These are phyloP conservation scores for Cryptococcus jaspeensis DNA, from an alignment of 1,284 basidiomycete species.

Conservation along the genomic window DNA sequence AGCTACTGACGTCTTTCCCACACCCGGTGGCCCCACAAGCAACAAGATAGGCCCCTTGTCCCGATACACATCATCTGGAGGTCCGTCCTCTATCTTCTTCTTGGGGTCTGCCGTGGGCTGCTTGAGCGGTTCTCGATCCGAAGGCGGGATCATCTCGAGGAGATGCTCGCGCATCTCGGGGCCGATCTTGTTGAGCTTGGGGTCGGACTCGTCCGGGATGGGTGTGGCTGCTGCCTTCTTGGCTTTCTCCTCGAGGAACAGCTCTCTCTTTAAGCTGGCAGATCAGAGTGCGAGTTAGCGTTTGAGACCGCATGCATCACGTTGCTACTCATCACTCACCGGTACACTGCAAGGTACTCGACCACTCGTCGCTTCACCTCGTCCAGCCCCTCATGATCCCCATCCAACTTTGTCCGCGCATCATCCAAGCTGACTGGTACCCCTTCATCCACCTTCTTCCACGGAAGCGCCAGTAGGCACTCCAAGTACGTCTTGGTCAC, in stretches of 20 bases:
- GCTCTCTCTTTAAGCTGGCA: conserved; percentile 37
- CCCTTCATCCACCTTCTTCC: conserved; percentile 36
- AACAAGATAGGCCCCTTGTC: conserved; percentile 48
- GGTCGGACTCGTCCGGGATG: background rate
- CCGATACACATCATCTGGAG: conserved; percentile 37
- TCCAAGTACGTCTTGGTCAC: conserved; percentile 47
- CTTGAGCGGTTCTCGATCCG: conserved; percentile 10
- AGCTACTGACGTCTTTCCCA: conserved; percentile 86
- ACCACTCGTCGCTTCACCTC: conserved; percentile 47
- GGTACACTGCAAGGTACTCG: conserved; percentile 48
- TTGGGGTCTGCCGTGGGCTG: background rate
- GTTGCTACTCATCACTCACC: conserved; percentile 17
- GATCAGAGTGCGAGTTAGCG: background rate
- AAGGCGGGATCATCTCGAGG: conserved; percentile 27
- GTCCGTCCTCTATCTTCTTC: conserved; percentile 22
- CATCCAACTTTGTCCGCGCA: conserved; percentile 37
- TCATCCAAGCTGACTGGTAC: conserved; percentile 33
- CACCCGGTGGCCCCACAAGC: conserved; percentile 90
- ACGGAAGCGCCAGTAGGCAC: conserved; percentile 43
- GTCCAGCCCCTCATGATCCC: conserved; percentile 45
- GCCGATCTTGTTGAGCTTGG: conserved; percentile 16
- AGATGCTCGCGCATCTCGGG: conserved; percentile 21
- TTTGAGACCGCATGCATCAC: background rate
- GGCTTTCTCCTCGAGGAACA: conserved; percentile 34
- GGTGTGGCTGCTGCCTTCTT: conserved; percentile 2